A percentile compares a stretch with the other conserved stretches of the same genome.
phyloP scores from a whole-genome alignment of 2,329 filamentous ascomycete genomes.

The Cladosporium halotolerans region DNA sequence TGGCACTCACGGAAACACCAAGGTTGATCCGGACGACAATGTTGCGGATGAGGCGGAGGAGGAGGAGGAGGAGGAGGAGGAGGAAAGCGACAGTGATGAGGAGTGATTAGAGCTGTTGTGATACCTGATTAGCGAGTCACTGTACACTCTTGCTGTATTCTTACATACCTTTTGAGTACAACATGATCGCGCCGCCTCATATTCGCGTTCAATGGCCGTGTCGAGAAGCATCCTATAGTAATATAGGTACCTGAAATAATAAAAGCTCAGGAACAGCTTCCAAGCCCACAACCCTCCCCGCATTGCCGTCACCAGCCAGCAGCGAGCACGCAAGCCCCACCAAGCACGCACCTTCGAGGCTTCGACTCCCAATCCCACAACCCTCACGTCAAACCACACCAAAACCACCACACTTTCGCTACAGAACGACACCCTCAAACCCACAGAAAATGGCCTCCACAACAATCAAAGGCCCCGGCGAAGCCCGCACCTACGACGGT shows the following conservation, averaged over 20 bases:
- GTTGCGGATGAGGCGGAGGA: conserved; percentile 7
- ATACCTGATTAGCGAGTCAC: background rate
- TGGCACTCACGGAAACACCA: conserved; percentile 17
- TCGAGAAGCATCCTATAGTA: no score
- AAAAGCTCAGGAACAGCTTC: no score
- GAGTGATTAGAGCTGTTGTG: background rate
- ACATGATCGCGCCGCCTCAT: no score
- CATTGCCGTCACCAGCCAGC: background rate
- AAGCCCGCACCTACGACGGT: conserved; percentile 9
- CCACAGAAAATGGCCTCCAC: background rate
- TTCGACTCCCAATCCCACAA: background rate
- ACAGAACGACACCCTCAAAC: background rate
- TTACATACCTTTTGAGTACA: no score
- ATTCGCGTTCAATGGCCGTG: no score
- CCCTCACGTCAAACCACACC: background rate
- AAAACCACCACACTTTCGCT: background rate
- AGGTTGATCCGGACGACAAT: conserved; percentile 15
- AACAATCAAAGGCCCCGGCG: conserved; percentile 13
- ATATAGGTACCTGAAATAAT: no score
- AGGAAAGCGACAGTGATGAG: conserved; percentile 2
- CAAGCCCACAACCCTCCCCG: background rate
- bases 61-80: background rate
- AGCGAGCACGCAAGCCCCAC: background rate
- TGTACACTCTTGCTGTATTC: background rate
- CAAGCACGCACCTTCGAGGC: background rate